Base-by-base conservation (phyloP, 2,329 filamentous ascomycete species). In the Davidsoniella eucalypti region DNA sequence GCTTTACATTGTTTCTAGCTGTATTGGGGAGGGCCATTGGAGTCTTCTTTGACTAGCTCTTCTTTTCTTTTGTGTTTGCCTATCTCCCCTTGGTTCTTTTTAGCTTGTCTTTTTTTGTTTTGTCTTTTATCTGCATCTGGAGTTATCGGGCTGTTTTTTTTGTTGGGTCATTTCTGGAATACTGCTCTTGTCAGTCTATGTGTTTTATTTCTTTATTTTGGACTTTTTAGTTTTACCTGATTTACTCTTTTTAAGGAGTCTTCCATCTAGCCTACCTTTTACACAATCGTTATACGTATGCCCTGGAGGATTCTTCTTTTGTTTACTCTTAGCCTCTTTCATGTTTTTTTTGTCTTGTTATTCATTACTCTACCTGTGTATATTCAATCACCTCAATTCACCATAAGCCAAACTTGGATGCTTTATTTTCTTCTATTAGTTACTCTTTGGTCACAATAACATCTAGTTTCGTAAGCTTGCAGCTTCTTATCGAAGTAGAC, bases 61-160 rank as follows among this genome's bases (percentile, higher is more conserved):
- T 48, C 9, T 38, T 44, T 49, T 44, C 9, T 46, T 14, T 37
- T 33, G 41, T 49, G n/a, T 44, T 16, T 38, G 29, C 25, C 26
- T 21, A 16, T 25, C 21, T 29, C 18, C 18, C 4, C 18, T 21
- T 21, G 21, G 4, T 21, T 21, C 21, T 21, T 21, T 21, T 21
- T 21, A 21, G 21, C 21, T 41, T 25, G 8, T 14, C 25, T 40
- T 46, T 33, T 21, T 33, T 41, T 16, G n/a, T 5, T 40, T 45
- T 45, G 41, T 23, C 44, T 29, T 49, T 17, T 52, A 47, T 40
- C 26, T 43, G 26, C 26, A 42, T 33, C 36, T 43, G 39, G 8
- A 17, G 36, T 39, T 51, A 40, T 37, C 40, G 23, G 21, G 36
- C 39, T 42, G 17, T 40, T 36, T 49, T 38, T 16, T 41, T 16